Base-by-base conservation (phyloP, 2,329 filamentous ascomycete species). In the Cladosporium sphaerospermum region DNA sequence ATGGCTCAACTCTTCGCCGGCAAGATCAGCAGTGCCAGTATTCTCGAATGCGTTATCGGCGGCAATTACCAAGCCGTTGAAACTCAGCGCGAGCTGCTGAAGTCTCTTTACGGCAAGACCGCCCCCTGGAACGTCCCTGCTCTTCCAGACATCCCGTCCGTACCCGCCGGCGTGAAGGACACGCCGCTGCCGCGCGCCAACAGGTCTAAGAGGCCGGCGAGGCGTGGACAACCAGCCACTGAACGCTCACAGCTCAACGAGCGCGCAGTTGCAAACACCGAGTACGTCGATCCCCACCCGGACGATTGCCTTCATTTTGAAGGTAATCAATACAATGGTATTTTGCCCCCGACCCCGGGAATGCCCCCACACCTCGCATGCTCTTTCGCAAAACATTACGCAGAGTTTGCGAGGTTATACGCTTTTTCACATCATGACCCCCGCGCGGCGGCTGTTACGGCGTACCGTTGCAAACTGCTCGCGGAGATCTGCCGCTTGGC, bases 21-120 rank as follows among this genome's bases (percentile, higher is more conserved):
- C 13, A 54, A 65, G 28, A 49, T 62, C 3, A 58, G 64, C 23
- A 64, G 69, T 13, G 42, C 36, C 37, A 88, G 84, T 64, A 81
- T 96, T 19, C 78, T 97, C 6, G 81, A 80, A 33, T 77, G 82
- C 37, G 78, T 96, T 37, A 74, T 95, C 50, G 85, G 79, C 9
- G 90, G 88, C 50, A 85, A 95, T 63, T 97, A 96, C 69, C 13
- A 53, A 9, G 10, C 43, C 14, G 43, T 53, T n/a, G 36, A 46
- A 6, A 11, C 13, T 5, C 50, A 53, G 36, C 50, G 50, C 36
- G 37, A 53, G 32, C 33, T 34, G 11, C 36, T 53, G 18, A 34
- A 31, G 13, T 19, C 28, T 16, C 11, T 51, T n/a, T 51, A 43
- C 31, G 40, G 48, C 13, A 37, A 9, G 5, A 14, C 18, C 9